Conservation (phyloP, 2,329 filamentous ascomycete genomes). For the Lasiodiplodia gonubiensis region DNA sequence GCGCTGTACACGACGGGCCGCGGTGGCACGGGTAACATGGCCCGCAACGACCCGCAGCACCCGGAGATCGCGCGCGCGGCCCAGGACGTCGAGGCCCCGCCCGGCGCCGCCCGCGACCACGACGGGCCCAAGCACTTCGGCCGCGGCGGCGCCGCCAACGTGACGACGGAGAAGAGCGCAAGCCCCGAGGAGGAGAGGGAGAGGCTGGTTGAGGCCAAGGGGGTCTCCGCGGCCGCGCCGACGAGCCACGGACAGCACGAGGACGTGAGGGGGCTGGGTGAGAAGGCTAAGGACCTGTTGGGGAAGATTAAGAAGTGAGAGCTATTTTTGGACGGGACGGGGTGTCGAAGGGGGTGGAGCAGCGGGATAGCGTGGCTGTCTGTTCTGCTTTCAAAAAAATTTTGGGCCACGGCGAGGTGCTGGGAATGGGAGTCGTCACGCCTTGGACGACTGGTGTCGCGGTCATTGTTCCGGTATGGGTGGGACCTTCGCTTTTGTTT, state of each 20-base stretch:
- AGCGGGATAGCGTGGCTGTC: background rate
- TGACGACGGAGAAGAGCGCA: slow-evolving; percentile 55
- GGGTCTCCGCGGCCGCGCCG: background rate
- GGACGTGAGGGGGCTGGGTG: slow-evolving; percentile 50
- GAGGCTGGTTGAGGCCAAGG: slow-evolving; percentile 50
- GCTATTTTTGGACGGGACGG: too few species aligned
- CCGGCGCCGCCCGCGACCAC: slow-evolving; percentile 51
- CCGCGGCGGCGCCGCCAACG: slow-evolving; percentile 77
- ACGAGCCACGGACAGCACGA: slow-evolving; percentile 8
- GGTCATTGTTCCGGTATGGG: background rate
- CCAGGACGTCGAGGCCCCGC: slow-evolving; percentile 75
- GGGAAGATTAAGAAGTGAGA: slow-evolving; percentile 49
- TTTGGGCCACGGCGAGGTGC: background rate
- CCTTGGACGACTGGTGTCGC: background rate
- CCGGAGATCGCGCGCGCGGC: slow-evolving; percentile 73
- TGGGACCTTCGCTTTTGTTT: background rate
- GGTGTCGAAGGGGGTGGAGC: too few species aligned
- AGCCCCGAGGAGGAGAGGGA: slow-evolving; percentile 43
- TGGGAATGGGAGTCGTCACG: background rate
- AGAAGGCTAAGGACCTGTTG: slow-evolving; percentile 61
- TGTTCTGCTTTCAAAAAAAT: background rate
- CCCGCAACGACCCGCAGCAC: slow-evolving; percentile 70
- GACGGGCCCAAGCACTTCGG: slow-evolving; percentile 70
- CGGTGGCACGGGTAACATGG: slow-evolving; percentile 89
- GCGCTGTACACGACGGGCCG: slow-evolving; percentile 88